These are phyloP conservation scores for Trichosporon sp. DNA, from an alignment of 1,284 basidiomycete genomes.

Conservation along the genomic window DNA sequence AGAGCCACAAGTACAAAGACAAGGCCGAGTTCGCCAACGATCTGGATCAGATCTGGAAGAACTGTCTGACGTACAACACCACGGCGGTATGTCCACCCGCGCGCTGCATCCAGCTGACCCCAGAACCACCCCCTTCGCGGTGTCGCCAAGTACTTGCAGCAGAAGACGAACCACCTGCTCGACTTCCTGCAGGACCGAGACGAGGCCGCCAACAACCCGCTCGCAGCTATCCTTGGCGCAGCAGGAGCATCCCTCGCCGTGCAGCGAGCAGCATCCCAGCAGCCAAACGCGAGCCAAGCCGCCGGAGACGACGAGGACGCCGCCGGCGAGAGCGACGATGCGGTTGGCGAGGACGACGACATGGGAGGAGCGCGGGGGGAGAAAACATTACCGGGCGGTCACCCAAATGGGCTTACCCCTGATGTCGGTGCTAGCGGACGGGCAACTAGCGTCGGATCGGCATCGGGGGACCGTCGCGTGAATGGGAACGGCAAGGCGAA, in stretches of 20 bases:
- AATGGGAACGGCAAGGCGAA: constrained; percentile 21
- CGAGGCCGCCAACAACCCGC: constrained; percentile 54
- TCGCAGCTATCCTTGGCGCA: constrained; percentile 27
- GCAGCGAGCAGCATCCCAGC: constrained; percentile 20
- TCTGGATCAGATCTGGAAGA: constrained; percentile 93
- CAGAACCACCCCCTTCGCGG: constrained; percentile 73
- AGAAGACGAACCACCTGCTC: constrained; percentile 75
- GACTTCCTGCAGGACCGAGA: constrained; percentile 82
- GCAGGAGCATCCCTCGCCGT: constrained; percentile 14
- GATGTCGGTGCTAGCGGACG: constrained; percentile 20
- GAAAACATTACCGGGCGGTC: constrained; percentile 11
- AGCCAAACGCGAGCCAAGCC: constrained; percentile 6
- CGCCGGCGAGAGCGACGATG: constrained; percentile 42
- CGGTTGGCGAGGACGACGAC: constrained; percentile 24
- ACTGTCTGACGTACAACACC: constrained; percentile 89
- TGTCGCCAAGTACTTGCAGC: constrained; percentile 66
- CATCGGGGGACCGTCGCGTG: constrained; percentile 21
- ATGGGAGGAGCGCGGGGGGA: constrained; percentile 6
- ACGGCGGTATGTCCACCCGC: constrained; percentile 61
- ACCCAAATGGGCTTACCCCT: constrained; percentile 27
- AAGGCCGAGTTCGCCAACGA: constrained; percentile 92
- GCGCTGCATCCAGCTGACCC: not conserved
- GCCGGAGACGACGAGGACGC: constrained; percentile 39
- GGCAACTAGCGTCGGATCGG: constrained; percentile 22
- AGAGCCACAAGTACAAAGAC: constrained; percentile 82